phyloP scores from a whole-genome alignment of 2,329 filamentous ascomycete genomes.

The Colletotrichum endophyticum region DNA sequence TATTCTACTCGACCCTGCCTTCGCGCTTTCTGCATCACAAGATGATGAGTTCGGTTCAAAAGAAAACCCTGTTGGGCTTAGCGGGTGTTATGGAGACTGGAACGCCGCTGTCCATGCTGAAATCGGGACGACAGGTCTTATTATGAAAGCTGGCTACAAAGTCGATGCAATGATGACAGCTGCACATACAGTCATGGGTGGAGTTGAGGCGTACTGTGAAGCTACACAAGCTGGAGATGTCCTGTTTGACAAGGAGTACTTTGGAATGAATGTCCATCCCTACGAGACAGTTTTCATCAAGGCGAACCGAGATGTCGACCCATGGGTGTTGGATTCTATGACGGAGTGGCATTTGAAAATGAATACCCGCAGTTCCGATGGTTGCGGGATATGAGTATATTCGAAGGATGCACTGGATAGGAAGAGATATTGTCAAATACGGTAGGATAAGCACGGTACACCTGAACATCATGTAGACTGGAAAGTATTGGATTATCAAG shows the following conservation, averaged over 20 bases:
- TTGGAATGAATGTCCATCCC: conserved; percentile 37
- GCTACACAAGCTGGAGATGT: conserved; percentile 24
- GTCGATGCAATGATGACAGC: conserved; percentile 37
- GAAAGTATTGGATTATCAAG: neutral
- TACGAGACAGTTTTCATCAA: conserved; percentile 42
- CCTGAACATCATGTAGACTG: neutral
- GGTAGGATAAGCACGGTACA: neutral
- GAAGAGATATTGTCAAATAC: neutral
- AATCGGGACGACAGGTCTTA: conserved; percentile 31
- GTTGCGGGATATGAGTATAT: conserved; percentile 1
- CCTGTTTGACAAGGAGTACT: conserved; percentile 30
- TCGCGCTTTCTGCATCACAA: conserved; percentile 18
- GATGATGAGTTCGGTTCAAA: conserved; percentile 27
- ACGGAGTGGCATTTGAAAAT: conserved; percentile 32
- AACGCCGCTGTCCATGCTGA: conserved; percentile 32
- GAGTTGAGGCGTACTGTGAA: neutral
- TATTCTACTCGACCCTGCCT: conserved; percentile 34
- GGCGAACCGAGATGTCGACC: conserved; percentile 33
- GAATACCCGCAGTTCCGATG: conserved; percentile 28
- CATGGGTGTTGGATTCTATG: conserved; percentile 26
- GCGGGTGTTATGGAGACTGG: conserved; percentile 30
- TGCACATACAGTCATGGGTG: conserved; percentile 21
- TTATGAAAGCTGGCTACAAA: conserved; percentile 33
- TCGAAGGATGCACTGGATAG: neutral
- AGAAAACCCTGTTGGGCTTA: conserved; percentile 30